phyloP scores from a whole-genome alignment of 768 basidiomycete species.

The Podaxis mareebaensis region DNA sequence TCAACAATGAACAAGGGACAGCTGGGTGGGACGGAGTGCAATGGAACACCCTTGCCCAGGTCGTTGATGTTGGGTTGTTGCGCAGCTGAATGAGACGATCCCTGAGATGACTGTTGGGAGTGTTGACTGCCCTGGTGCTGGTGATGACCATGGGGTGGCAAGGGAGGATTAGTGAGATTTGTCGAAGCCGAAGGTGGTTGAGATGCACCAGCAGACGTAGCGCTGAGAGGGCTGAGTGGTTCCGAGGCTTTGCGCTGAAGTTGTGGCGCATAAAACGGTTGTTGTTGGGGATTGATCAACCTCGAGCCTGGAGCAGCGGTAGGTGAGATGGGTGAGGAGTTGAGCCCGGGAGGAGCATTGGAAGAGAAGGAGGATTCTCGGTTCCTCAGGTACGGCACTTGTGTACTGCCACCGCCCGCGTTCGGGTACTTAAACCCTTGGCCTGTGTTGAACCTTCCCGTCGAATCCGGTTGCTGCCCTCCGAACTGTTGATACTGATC shows the following conservation, averaged over 20 bases:
- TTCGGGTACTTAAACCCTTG: slow-evolving; percentile 61
- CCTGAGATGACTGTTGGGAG: slow-evolving; percentile 15
- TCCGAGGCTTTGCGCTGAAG: slow-evolving; percentile 45
- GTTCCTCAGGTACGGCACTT: slow-evolving; percentile 18
- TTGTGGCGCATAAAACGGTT: slow-evolving; percentile 43
- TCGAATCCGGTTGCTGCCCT: slow-evolving; percentile 39
- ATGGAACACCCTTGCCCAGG: slow-evolving; percentile 87
- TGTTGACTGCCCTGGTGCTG: slow-evolving; percentile 1
- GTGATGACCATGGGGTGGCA: neutral
- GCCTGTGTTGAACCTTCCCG: slow-evolving; percentile 64
- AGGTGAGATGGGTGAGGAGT: slow-evolving; percentile 60
- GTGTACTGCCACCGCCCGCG: slow-evolving; percentile 21
- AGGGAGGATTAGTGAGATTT: slow-evolving; percentile 5
- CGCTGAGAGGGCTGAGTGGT: slow-evolving; percentile 7
- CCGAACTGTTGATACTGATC: slow-evolving; percentile 27
- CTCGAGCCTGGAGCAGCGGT: slow-evolving; percentile 25
- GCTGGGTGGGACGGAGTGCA: slow-evolving; percentile 77
- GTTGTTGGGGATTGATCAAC: slow-evolving; percentile 46
- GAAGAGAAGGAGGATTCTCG: slow-evolving; percentile 17
- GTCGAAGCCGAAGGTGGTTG: slow-evolving; percentile 25
- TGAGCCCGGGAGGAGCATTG: slow-evolving; percentile 16
- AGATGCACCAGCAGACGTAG: neutral
- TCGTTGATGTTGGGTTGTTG: slow-evolving; percentile 41
- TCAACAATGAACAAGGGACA: slow-evolving; percentile 96
- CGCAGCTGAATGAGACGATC: slow-evolving; percentile 10